Percentiles rank a stretch among this genome's conserved stretches.
These are phyloP conservation scores for Fusarium penzigii DNA, from an alignment of 2,329 filamentous ascomycete species.

Conservation along the genomic window DNA sequence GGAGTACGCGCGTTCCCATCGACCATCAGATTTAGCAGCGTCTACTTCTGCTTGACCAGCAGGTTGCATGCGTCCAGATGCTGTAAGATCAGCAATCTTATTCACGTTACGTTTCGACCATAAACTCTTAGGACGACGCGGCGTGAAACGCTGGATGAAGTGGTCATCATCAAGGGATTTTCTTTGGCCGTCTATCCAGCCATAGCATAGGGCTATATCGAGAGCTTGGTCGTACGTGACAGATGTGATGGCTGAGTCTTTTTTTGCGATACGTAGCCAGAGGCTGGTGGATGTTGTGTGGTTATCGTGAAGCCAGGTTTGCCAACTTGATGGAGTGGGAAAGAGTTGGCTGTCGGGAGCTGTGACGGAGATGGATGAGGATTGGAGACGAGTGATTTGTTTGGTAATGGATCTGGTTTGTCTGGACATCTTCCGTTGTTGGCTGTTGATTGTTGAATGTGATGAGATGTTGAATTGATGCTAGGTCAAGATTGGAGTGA, in stretches of 20 bases:
- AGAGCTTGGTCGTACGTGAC: conserved; percentile 54
- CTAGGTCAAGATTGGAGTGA: not conserved
- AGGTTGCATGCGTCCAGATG: conserved; percentile 49
- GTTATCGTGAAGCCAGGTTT: conserved; percentile 17
- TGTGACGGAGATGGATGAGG: not conserved
- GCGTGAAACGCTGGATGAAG: conserved; percentile 60
- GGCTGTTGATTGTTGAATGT: not conserved
- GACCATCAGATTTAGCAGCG: conserved; percentile 56
- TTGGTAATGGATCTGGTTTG: conserved; percentile 20
- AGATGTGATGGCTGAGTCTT: conserved; percentile 42
- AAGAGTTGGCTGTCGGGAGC: conserved; percentile 11
- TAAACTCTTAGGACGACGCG: conserved; percentile 52
- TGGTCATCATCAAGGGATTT: conserved; percentile 44
- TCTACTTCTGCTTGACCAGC: conserved; percentile 53
- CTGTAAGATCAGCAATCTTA: conserved; percentile 47
- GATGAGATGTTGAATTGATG: accelerated
- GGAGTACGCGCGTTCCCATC: conserved; percentile 60
- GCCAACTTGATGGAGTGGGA: conserved; percentile 11
- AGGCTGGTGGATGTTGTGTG: conserved; percentile 34
- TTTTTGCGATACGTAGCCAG: conserved; percentile 53
- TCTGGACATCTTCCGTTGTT: conserved; percentile 13
- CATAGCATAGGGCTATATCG: conserved; percentile 58
- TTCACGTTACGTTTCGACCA: conserved; percentile 63
- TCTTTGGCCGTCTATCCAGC: conserved; percentile 64
- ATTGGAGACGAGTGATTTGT: not conserved